Percentiles rank a stretch among this genome's conserved stretches.
Conservation (phyloP, 106 monocot genomes). For the Vanilla planifolia region DNA sequence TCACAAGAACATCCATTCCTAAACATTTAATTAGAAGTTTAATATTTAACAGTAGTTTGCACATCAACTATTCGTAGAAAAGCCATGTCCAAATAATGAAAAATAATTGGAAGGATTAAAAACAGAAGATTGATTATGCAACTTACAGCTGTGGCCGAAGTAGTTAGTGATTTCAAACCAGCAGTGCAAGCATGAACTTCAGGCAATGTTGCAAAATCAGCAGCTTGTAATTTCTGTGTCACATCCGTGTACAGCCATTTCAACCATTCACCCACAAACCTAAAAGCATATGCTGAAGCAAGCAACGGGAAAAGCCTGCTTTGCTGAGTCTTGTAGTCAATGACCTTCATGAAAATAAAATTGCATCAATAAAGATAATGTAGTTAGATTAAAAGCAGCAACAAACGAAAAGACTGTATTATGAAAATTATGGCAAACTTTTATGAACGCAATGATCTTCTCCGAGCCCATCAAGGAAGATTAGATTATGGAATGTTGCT, state of each 20-base stretch:
- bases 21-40: no score
- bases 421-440: no score
- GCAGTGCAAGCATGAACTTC: slow-evolving; percentile 99
- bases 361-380: no score
- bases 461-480: no score
- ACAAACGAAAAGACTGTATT: no score
- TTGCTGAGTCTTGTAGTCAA: slow-evolving; percentile 97
- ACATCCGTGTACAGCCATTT: slow-evolving; percentile 90
- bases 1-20: no score
- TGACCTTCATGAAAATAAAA: slow-evolving; percentile 57
- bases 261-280: slow-evolving; percentile 97
- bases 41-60: no score
- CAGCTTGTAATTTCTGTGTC: slow-evolving; percentile 62
- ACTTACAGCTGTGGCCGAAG: slow-evolving; percentile 79
- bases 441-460: no score
- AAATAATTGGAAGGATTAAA: background rate
- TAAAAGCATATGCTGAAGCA: slow-evolving; percentile 96
- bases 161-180: slow-evolving; percentile 93
- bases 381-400: no score
- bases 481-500: no score
- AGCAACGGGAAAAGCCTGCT: slow-evolving; percentile 92
- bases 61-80: no score
- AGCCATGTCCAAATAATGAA: background rate
- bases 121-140: background rate
- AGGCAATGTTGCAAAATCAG: slow-evolving; percentile 85